Conservation (phyloP, 306 rosid genomes). For the Vigna mungo region DNA sequence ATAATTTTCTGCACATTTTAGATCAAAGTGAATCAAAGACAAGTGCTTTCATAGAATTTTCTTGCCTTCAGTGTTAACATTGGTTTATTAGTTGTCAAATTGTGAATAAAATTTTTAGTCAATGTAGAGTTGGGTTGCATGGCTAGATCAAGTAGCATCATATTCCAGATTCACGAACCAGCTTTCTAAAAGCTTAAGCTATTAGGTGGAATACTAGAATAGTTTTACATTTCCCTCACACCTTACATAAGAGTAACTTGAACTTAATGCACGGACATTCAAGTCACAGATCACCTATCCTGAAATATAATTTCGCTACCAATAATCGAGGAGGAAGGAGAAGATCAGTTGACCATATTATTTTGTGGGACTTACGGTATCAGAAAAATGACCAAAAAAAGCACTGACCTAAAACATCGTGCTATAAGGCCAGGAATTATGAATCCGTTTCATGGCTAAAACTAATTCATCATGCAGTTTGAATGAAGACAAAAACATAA, state of each 20-base stretch:
- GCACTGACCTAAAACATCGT: not conserved
- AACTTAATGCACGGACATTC: not conserved
- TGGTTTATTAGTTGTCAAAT: not conserved
- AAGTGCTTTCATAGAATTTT: conserved; percentile 8
- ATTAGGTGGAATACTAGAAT: conserved; percentile 4
- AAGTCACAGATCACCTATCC: not conserved
- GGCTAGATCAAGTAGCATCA: not conserved
- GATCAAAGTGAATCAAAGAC: not conserved
- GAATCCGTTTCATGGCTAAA: too few relatives aligned
- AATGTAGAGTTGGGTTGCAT: conserved; percentile 1
- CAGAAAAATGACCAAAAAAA: conserved; percentile 19
- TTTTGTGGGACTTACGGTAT: not conserved
- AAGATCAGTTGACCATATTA: not conserved
- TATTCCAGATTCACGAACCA: not conserved
- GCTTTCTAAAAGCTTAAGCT: not conserved
- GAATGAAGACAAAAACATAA: too few relatives aligned
- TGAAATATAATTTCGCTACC: not conserved
- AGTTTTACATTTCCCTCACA: not conserved
- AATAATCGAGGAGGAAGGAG: not conserved
- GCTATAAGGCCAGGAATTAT: too few relatives aligned
- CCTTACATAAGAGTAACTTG: not conserved
- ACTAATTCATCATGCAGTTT: too few relatives aligned
- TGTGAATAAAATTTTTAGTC: not conserved
- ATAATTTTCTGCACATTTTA: not conserved
- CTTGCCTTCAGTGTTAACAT: conserved; percentile 10